Percentiles rank a stretch among this genome's conserved stretches.
Conservation (phyloP, 345 rosid species). For the Kandelia obovata region DNA sequence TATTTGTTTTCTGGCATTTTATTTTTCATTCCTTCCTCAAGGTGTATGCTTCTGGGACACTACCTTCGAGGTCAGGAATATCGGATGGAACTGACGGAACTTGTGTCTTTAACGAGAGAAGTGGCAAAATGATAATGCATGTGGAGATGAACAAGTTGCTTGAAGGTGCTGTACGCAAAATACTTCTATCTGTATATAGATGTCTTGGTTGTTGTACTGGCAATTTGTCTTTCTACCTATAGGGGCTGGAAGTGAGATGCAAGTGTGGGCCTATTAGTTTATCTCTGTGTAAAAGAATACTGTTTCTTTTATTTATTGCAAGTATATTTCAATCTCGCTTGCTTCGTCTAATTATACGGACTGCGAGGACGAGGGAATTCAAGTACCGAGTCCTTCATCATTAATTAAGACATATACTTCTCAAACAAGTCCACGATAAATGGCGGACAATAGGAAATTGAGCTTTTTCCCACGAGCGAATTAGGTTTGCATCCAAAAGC, state of each 20-base stretch:
- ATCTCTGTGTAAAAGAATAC: slow-evolving; percentile 24
- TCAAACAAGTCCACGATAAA: too few species aligned
- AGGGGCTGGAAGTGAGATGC: slow-evolving; percentile 20
- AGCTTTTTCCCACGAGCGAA: too few species aligned
- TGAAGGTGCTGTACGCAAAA: slow-evolving; percentile 18
- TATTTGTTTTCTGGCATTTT: neutral
- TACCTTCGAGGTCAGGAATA: slow-evolving; percentile 86
- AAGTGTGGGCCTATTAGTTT: slow-evolving; percentile 9
- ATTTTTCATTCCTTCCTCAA: slow-evolving; percentile 14
- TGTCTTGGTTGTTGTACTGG: neutral
- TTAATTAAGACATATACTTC: too few species aligned
- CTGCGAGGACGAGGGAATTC: too few species aligned
- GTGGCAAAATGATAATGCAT: slow-evolving; percentile 42
- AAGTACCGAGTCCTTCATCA: too few species aligned
- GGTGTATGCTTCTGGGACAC: slow-evolving; percentile 97
- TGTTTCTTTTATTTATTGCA: neutral
- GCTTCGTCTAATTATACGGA: neutral
- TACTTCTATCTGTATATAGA: slow-evolving; percentile 30
- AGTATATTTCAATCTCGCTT: neutral
- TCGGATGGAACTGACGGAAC: slow-evolving; percentile 74
- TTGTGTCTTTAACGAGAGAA: slow-evolving; percentile 51
- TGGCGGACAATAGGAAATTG: too few species aligned
- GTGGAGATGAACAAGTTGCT: slow-evolving; percentile 32
- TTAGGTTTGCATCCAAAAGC: too few species aligned
- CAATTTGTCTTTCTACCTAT: slow-evolving; percentile 13